Percentiles rank a stretch among this genome's conserved stretches.
phyloP scores from a whole-genome alignment of 2,329 filamentous ascomycete species.

The Tolypocladium ovalisporum region DNA sequence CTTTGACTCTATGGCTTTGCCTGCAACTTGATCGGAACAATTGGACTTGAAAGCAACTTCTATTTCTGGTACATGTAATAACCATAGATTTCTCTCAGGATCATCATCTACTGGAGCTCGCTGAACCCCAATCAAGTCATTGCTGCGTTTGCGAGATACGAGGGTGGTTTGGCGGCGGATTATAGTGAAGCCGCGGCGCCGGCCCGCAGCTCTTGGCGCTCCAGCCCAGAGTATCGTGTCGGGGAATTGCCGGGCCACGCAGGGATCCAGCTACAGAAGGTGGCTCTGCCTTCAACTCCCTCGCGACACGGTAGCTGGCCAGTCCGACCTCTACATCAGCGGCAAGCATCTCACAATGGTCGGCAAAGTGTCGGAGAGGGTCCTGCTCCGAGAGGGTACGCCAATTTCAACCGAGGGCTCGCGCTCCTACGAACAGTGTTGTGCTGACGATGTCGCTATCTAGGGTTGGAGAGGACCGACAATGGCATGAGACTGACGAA shows the following conservation, averaged over 20 bases:
- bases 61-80: too few relatives aligned
- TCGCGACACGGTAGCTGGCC: not conserved
- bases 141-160: too few relatives aligned
- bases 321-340: not conserved
- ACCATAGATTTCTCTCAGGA: too few relatives aligned
- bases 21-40: too few relatives aligned
- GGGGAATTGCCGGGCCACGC: not conserved
- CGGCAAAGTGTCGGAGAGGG: slow-evolving; percentile 54
- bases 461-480: slow-evolving; percentile 90
- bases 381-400: slow-evolving; percentile 51
- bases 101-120: too few relatives aligned
- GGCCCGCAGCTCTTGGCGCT: not conserved
- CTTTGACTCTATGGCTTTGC: too few relatives aligned
- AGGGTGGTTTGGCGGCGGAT: not conserved
- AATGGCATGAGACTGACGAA: slow-evolving; percentile 94
- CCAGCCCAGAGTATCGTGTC: not conserved
- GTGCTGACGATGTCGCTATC: slow-evolving; percentile 10
- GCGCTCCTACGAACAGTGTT: too few relatives aligned
- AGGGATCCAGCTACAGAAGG: not conserved
- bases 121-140: too few relatives aligned
- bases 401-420: not conserved
- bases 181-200: not conserved
- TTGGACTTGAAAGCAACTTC: too few relatives aligned
- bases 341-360: slow-evolving; percentile 34
- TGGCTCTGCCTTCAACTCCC: not conserved